Conservation (phyloP, 106 monocot genomes). For the Dendrobium nobile region DNA sequence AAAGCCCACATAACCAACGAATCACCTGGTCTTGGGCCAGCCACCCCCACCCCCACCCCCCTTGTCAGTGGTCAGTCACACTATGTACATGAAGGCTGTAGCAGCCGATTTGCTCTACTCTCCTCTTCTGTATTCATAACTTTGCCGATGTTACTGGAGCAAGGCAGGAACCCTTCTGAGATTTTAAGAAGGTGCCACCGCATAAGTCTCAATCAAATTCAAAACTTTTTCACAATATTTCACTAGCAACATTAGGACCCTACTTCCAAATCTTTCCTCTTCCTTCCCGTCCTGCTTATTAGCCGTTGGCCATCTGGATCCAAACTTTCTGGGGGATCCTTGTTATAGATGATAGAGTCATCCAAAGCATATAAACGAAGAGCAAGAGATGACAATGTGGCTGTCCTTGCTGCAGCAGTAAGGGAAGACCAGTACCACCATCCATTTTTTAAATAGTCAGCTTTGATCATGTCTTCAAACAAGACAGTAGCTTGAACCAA, state of each 20-base stretch:
- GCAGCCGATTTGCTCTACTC: not conserved
- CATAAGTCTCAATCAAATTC: conserved; percentile 10
- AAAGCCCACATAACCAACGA: not conserved
- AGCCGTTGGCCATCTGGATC: conserved; percentile 33
- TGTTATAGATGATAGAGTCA: conserved; percentile 64
- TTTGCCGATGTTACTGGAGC: not conserved
- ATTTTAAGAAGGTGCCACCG: conserved; percentile 2
- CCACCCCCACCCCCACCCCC: not conserved
- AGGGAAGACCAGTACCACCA: conserved; percentile 98
- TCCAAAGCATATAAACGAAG: conserved; percentile 76
- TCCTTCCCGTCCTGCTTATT: conserved; percentile 40
- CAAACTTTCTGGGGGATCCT: conserved; percentile 16
- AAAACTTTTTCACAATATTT: conserved; percentile 4
- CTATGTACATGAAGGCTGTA: conserved; percentile 4
- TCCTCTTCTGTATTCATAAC: not conserved
- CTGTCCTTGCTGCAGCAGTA: conserved; percentile 68
- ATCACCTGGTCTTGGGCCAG: not conserved
- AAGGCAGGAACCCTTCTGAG: not conserved
- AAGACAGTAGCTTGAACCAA: conserved; percentile 78
- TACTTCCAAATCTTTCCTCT: conserved; percentile 61
- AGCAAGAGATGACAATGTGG: conserved; percentile 73
- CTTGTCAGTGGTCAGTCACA: not conserved
- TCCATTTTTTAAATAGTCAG: conserved; percentile 62
- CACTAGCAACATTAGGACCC: conserved; percentile 17
- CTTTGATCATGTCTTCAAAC: conserved; percentile 74